Conservation (phyloP, 1,139 yeast genomes). For the Taphrina deformans region DNA sequence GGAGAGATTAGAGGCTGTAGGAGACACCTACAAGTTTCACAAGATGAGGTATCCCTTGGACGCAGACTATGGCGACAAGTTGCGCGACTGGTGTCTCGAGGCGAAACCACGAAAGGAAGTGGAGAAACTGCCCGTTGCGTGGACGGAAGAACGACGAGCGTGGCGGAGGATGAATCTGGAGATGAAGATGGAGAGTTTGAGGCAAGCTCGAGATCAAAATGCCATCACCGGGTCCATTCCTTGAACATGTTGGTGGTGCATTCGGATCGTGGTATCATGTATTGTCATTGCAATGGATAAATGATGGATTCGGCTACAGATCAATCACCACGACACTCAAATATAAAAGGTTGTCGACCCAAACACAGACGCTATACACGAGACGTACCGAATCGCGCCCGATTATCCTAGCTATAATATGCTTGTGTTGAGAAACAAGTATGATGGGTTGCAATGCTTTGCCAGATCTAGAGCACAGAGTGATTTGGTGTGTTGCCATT, state of each 20-base stretch:
- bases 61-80: conserved; percentile 16
- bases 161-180: conserved; percentile 12
- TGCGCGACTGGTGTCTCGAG: conserved; percentile 14
- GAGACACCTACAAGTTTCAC: conserved; percentile 43
- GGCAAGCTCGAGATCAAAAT: conserved; percentile 1
- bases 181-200: conserved; percentile 16
- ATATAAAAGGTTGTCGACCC: no score
- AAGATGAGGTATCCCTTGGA: conserved; percentile 27
- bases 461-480: not conserved
- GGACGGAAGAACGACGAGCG: conserved; percentile 18
- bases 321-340: no score
- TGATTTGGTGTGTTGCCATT: not conserved
- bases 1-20: conserved; percentile 46
- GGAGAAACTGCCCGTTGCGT: conserved; percentile 21
- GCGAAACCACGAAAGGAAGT: not conserved
- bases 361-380: no score
- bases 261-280: no score
- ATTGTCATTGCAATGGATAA: no score
- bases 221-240: not conserved
- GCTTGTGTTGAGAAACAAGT: no score
- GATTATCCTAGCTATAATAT: no score
- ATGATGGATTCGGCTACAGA: no score
- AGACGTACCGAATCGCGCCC: no score
- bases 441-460: no score
- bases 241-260: no score